Conservation (phyloP, 768 basidiomycete species). For the Paxillus ammoniavirescens region DNA sequence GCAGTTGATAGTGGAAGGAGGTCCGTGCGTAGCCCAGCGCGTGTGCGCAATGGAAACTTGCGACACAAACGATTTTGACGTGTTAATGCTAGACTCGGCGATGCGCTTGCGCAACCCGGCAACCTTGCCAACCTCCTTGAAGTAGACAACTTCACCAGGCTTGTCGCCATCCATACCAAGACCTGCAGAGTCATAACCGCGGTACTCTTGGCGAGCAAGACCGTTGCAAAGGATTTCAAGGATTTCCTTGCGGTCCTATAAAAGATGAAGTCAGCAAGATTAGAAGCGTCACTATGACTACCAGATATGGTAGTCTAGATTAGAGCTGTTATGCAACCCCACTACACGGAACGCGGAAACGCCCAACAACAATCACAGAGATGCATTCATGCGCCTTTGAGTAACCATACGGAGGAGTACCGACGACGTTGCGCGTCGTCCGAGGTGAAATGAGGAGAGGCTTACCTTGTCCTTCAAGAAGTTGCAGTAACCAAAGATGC, state of each 20-base stretch:
- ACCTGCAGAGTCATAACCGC: slow-evolving; percentile 96
- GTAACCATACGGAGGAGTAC: background rate
- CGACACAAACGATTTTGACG: slow-evolving; percentile 71
- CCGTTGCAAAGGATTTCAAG: slow-evolving; percentile 90
- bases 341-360: background rate
- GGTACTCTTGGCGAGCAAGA: slow-evolving; percentile 93
- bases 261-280: slow-evolving; percentile 4
- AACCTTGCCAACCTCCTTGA: slow-evolving; percentile 99
- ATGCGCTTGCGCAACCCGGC: slow-evolving; percentile 89
- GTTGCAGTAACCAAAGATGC: slow-evolving; percentile 96
- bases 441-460: background rate
- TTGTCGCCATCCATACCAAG: slow-evolving; percentile 91
- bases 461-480: slow-evolving; percentile 92
- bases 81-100: slow-evolving; percentile 64
- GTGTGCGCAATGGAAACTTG: slow-evolving; percentile 99
- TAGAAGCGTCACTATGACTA: slow-evolving; percentile 1
- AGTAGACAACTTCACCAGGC: slow-evolving; percentile 70
- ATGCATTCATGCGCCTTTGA: slow-evolving; percentile 8
- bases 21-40: slow-evolving; percentile 98
- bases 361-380: background rate
- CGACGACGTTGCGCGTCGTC: background rate
- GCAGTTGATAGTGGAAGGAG: slow-evolving; percentile 85
- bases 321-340: background rate
- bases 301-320: slow-evolving; percentile 19
- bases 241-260: slow-evolving; percentile 83